Percentiles rank a stretch among this genome's conserved stretches.
phyloP scores from a whole-genome alignment of 306 rosid species.

The Betula pendula region DNA sequence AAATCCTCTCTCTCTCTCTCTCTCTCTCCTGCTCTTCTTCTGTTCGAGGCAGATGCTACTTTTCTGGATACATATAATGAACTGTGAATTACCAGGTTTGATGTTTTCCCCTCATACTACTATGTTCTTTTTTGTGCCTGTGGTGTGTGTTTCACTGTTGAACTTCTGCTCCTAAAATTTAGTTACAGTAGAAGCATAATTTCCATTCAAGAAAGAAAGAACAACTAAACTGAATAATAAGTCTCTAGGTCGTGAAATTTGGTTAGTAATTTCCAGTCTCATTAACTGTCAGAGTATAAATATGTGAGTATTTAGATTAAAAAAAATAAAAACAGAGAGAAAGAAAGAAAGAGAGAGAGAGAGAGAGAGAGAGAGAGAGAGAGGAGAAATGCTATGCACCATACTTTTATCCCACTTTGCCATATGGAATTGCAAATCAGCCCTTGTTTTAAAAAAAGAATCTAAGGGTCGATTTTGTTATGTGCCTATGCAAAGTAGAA shows the following conservation, averaged over 20 bases:
- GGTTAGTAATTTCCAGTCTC: background rate
- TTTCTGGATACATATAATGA: background rate
- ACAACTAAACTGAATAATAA: background rate
- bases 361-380: too few relatives aligned
- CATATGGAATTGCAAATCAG: too few relatives aligned
- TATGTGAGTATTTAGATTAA: too few relatives aligned
- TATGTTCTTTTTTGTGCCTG: background rate
- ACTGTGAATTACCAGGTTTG: constrained; percentile 6
- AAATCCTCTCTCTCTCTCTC: background rate
- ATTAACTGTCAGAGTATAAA: background rate
- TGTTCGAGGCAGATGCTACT: background rate
- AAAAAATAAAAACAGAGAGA: too few relatives aligned
- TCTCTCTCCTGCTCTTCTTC: background rate
- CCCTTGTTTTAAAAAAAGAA: too few relatives aligned
- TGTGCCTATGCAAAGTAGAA: too few relatives aligned
- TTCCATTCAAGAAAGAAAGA: background rate
- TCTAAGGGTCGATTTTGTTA: too few relatives aligned
- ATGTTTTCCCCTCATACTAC: background rate
- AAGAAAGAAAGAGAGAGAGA: too few relatives aligned
- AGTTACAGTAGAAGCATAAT: too few relatives aligned
- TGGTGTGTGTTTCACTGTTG: background rate
- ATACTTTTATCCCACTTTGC: too few relatives aligned
- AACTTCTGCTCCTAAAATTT: background rate
- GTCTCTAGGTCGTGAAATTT: background rate
- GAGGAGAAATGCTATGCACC: too few relatives aligned